A percentile compares a stretch with the other conserved stretches of the same genome.
Conservation (phyloP, 2,329 filamentous ascomycete genomes). For the Leptosphaerulina australis region DNA sequence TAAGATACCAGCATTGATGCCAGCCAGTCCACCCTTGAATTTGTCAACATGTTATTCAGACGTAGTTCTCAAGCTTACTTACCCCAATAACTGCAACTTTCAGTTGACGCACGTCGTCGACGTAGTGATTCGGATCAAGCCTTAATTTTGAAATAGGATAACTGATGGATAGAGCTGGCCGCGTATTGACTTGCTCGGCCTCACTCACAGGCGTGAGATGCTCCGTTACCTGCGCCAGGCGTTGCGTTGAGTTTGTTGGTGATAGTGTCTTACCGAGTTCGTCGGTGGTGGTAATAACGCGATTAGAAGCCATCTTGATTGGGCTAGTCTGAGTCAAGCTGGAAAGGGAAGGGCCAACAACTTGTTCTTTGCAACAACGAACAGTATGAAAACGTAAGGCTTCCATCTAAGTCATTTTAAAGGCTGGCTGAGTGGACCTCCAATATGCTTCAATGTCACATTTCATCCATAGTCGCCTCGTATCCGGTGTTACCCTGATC, state of each 20-base stretch:
- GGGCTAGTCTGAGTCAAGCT: not conserved
- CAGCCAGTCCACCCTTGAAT: constrained; percentile 61
- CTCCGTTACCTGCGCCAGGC: constrained; percentile 35
- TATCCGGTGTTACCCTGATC: constrained; percentile 2
- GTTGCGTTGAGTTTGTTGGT: constrained; percentile 26
- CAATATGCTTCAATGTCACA: not conserved
- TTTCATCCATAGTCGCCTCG: constrained; percentile 19
- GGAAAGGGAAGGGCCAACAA: not conserved
- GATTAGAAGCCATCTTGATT: constrained; percentile 26
- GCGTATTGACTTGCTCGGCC: constrained; percentile 22
- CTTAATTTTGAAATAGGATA: constrained; percentile 38
- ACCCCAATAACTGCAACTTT: constrained; percentile 65
- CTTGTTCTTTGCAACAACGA: not conserved
- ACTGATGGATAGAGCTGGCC: constrained; percentile 21
- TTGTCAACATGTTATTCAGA: not conserved
- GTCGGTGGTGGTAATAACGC: constrained; percentile 21
- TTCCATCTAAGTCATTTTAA: constrained; percentile 12
- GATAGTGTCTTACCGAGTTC: constrained; percentile 19
- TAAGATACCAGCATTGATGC: constrained; percentile 68
- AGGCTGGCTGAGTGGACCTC: not conserved
- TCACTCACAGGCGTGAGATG: constrained; percentile 32
- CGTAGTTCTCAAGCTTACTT: not conserved
- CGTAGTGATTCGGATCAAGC: constrained; percentile 34
- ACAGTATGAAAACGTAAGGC: not conserved
- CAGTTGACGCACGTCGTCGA: constrained; percentile 41